A percentile compares a stretch with the other conserved stretches of the same genome.
Conservation (phyloP, 2,329 filamentous ascomycete genomes). For the Cucurbitaria berberidis region DNA sequence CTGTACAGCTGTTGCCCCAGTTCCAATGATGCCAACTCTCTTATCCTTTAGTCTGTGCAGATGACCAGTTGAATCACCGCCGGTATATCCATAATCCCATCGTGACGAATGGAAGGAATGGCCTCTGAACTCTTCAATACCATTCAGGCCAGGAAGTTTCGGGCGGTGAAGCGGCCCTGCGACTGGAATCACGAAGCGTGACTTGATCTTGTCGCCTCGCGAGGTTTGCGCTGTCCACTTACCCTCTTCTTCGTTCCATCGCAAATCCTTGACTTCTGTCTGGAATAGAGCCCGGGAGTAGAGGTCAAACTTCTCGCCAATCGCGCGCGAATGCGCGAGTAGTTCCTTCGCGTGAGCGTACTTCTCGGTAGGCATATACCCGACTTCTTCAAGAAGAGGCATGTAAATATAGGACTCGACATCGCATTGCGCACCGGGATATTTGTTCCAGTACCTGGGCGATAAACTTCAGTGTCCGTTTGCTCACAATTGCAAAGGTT, state of each 20-base stretch:
- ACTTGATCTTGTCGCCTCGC: slow-evolving; percentile 36
- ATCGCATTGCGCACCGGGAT: slow-evolving; percentile 34
- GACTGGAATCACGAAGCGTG: slow-evolving; percentile 51
- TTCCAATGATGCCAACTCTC: slow-evolving; percentile 44
- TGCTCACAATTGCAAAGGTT: background rate
- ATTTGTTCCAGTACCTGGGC: slow-evolving; percentile 52
- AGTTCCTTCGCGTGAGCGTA: slow-evolving; percentile 57
- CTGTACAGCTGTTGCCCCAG: slow-evolving; percentile 43
- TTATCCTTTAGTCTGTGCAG: slow-evolving; percentile 47
- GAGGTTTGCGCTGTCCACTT: slow-evolving; percentile 34
- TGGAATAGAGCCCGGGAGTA: slow-evolving; percentile 55
- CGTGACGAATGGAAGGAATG: slow-evolving; percentile 40
- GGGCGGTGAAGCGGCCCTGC: slow-evolving; percentile 53
- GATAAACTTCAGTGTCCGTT: background rate
- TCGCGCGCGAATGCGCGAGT: slow-evolving; percentile 53
- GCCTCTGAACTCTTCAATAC: slow-evolving; percentile 29
- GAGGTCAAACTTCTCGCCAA: slow-evolving; percentile 55
- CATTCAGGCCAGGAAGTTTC: slow-evolving; percentile 39
- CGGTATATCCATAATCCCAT: slow-evolving; percentile 36
- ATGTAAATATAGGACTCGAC: slow-evolving; percentile 41
- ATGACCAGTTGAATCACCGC: slow-evolving; percentile 24
- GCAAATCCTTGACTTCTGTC: slow-evolving; percentile 50
- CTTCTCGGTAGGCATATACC: slow-evolving; percentile 61
- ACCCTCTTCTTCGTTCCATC: slow-evolving; percentile 56
- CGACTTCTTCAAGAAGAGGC: slow-evolving; percentile 35